Percentiles rank a stretch among this genome's conserved stretches.
These are phyloP conservation scores for Nevesoporus exiguus DNA, from an alignment of 768 basidiomycete genomes.

Conservation along the genomic window DNA sequence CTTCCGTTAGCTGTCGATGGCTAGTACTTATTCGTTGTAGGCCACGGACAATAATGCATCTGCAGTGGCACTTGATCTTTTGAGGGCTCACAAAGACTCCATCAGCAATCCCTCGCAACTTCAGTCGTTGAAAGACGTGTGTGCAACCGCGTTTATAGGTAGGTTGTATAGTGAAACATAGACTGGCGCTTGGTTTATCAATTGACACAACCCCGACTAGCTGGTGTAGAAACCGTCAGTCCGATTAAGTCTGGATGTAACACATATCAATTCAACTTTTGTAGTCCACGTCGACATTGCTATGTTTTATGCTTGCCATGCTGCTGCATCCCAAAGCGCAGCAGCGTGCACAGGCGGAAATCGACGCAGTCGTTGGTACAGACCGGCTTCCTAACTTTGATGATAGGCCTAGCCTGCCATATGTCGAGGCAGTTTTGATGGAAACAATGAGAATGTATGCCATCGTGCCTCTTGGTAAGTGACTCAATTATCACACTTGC, in stretches of 20 bases:
- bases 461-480: too few species aligned
- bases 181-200: neutral
- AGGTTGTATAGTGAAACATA: neutral
- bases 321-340: slow-evolving; percentile 28
- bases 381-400: too few species aligned
- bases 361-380: too few species aligned
- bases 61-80: slow-evolving; percentile 13
- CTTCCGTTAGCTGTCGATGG: slow-evolving; percentile 7
- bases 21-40: too few species aligned
- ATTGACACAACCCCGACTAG: slow-evolving; percentile 4
- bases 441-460: too few species aligned
- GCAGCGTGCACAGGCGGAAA: too few species aligned
- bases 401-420: too few species aligned
- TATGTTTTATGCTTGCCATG: slow-evolving; percentile 34
- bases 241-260: neutral
- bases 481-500: neutral
- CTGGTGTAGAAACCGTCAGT: slow-evolving; percentile 20
- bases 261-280: neutral
- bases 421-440: too few species aligned
- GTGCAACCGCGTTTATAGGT: slow-evolving; percentile 9
- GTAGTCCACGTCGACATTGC: slow-evolving; percentile 13
- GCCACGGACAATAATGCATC: too few species aligned
- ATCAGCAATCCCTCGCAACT: slow-evolving; percentile 8
- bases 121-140: slow-evolving; percentile 5
- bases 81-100: neutral